These are phyloP conservation scores for Clonostachys byssicola DNA, from an alignment of 2,329 filamentous ascomycete species.

Conservation along the genomic window DNA sequence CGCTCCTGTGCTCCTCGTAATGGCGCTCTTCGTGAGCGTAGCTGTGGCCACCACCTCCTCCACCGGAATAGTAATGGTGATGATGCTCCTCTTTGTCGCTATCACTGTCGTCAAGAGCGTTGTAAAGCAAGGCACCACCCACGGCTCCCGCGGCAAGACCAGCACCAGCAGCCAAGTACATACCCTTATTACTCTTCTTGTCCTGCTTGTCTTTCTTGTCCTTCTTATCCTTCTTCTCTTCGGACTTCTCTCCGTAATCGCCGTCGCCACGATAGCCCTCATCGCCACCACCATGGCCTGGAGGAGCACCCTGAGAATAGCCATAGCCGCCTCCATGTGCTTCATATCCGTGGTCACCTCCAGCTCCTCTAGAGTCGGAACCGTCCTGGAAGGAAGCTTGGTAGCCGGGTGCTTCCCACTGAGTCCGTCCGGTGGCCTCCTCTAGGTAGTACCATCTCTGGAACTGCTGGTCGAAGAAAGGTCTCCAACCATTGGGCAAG, in stretches of 20 bases:
- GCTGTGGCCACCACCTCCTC: not conserved
- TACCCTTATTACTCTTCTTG: constrained; percentile 43
- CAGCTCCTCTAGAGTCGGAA: constrained; percentile 15
- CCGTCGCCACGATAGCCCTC: constrained; percentile 10
- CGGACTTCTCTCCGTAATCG: constrained; percentile 15
- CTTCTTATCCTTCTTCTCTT: constrained; percentile 29
- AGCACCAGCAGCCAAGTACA: constrained; percentile 54
- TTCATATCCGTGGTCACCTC: constrained; percentile 6
- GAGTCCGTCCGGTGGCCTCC: constrained; percentile 53
- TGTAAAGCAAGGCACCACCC: constrained; percentile 53
- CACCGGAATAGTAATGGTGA: constrained; percentile 7
- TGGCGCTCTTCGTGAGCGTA: not conserved
- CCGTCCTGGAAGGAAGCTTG: constrained; percentile 11
- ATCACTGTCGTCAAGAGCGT: constrained; percentile 35
- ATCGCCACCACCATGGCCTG: constrained; percentile 4
- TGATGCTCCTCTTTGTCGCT: constrained; percentile 11
- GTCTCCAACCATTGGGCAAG: constrained; percentile 56
- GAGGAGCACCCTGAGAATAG: constrained; percentile 2
- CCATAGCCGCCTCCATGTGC: constrained; percentile 10
- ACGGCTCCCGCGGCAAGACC: constrained; percentile 54
- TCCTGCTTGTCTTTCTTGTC: constrained; percentile 33
- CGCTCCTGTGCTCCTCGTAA: not conserved
- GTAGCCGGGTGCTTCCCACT: constrained; percentile 57
- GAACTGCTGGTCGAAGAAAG: constrained; percentile 57
- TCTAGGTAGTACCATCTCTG: constrained; percentile 65